phyloP scores from a whole-genome alignment of 2,329 filamentous ascomycete genomes.

The Didymella pomorum region DNA sequence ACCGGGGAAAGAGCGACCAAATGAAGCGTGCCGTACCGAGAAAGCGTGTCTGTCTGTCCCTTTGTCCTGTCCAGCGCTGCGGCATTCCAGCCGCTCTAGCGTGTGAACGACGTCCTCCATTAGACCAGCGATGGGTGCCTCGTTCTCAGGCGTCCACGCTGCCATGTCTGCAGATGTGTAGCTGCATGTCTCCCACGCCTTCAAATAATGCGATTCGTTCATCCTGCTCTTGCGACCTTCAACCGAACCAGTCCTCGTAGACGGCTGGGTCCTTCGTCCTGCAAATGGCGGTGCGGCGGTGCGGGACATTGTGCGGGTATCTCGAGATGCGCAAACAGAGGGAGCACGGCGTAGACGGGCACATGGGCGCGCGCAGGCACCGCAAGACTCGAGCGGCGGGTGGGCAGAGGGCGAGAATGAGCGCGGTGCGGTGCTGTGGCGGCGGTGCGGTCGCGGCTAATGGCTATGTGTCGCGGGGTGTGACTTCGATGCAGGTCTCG shows the following conservation, averaged over 20 bases:
- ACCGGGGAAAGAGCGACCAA: slow-evolving; percentile 30
- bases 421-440: slow-evolving; percentile 6
- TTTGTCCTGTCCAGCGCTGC: slow-evolving; percentile 30
- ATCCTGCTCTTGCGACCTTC: slow-evolving; percentile 31
- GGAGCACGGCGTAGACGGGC: slow-evolving; percentile 46
- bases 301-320: slow-evolving; percentile 47
- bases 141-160: slow-evolving; percentile 37
- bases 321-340: slow-evolving; percentile 47
- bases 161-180: slow-evolving; percentile 28
- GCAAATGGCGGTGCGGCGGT: slow-evolving; percentile 41
- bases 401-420: slow-evolving; percentile 2
- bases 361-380: slow-evolving; percentile 48
- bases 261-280: slow-evolving; percentile 46
- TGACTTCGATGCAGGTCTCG: slow-evolving; percentile 35
- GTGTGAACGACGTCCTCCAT: slow-evolving; percentile 39
- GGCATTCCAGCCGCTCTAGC: slow-evolving; percentile 42
- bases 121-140: slow-evolving; percentile 32
- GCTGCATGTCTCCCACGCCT: slow-evolving; percentile 24
- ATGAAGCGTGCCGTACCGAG: slow-evolving; percentile 45
- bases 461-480: slow-evolving; percentile 21
- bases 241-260: slow-evolving; percentile 47
- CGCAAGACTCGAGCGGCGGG: slow-evolving; percentile 34
- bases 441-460: slow-evolving; percentile 1
- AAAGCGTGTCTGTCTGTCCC: slow-evolving; percentile 28
- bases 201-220: slow-evolving; percentile 16